These are phyloP conservation scores for Ceratobasidium papillatum DNA, from an alignment of 1,284 basidiomycete species.

Conservation along the genomic window DNA sequence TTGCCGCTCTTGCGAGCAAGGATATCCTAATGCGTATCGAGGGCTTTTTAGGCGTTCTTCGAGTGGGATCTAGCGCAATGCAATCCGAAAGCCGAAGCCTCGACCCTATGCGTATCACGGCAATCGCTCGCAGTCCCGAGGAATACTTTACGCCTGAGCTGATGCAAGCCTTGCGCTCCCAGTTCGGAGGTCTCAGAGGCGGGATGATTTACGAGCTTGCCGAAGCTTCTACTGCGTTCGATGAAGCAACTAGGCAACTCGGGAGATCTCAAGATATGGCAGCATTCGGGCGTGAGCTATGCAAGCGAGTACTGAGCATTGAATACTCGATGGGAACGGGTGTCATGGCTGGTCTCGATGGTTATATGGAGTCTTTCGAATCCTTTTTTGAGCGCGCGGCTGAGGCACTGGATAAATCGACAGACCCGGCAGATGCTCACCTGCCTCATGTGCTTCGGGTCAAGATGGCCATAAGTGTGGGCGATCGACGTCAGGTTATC, in stretches of 20 bases:
- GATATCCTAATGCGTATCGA: constrained; percentile 22
- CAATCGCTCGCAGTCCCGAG: constrained; percentile 11
- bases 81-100: constrained; percentile 14
- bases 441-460: constrained; percentile 1
- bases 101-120: constrained; percentile 4
- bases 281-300: constrained; percentile 12
- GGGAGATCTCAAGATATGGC: not conserved
- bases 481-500: constrained; percentile 1
- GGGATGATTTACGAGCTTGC: constrained; percentile 34
- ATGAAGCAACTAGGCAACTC: not conserved
- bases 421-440: constrained; percentile 18
- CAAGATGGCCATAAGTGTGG: constrained; percentile 17
- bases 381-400: constrained; percentile 7
- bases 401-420: constrained; percentile 2
- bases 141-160: constrained; percentile 30
- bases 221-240: not conserved
- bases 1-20: constrained; percentile 22
- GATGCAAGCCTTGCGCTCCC: constrained; percentile 27
- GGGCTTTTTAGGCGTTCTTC: constrained; percentile 1
- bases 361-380: not conserved
- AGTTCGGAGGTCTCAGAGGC: constrained; percentile 32
- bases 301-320: constrained; percentile 5
- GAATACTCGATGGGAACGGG: constrained; percentile 18
- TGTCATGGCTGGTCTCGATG: not conserved
- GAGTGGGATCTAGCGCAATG: constrained; percentile 5